Conservation (phyloP, 148 eudicot genomes). For the Gaultheria prostrata region DNA sequence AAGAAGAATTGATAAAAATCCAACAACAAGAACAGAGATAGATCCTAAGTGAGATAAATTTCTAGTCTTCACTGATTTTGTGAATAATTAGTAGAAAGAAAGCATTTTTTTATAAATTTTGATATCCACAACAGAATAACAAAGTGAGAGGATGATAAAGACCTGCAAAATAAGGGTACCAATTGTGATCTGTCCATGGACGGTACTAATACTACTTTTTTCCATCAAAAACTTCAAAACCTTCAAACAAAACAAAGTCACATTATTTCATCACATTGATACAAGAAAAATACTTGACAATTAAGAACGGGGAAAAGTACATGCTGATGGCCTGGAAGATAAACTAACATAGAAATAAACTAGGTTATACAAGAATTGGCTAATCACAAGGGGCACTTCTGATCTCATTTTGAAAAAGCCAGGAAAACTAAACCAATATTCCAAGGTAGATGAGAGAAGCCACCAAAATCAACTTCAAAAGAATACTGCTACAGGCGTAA, state of each 20-base stretch:
- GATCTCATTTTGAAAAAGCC: neutral
- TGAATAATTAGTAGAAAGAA: neutral
- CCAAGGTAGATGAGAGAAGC: neutral
- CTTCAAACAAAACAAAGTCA: slow-evolving; percentile 23
- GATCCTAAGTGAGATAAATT: neutral
- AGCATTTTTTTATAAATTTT: neutral
- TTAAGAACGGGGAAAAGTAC: neutral
- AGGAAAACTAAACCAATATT: neutral
- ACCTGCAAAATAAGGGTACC: slow-evolving; percentile 82
- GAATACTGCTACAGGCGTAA: neutral
- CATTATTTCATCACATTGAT: neutral
- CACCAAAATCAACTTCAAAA: neutral
- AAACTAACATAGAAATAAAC: neutral
- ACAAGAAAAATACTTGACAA: neutral
- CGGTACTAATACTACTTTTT: slow-evolving; percentile 64
- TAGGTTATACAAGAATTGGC: neutral
- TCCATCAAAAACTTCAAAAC: slow-evolving; percentile 92
- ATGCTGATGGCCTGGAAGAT: neutral
- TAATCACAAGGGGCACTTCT: neutral
- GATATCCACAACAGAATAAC: neutral
- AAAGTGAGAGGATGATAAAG: slow-evolving; percentile 18
- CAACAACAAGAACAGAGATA: slow-evolving; percentile 13
- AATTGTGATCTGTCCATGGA: slow-evolving; percentile 84
- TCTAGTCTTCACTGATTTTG: neutral
- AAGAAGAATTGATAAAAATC: neutral